phyloP scores from a whole-genome alignment of 495 filamentous ascomycete genomes.

The Hypomontagnella monticulosa region DNA sequence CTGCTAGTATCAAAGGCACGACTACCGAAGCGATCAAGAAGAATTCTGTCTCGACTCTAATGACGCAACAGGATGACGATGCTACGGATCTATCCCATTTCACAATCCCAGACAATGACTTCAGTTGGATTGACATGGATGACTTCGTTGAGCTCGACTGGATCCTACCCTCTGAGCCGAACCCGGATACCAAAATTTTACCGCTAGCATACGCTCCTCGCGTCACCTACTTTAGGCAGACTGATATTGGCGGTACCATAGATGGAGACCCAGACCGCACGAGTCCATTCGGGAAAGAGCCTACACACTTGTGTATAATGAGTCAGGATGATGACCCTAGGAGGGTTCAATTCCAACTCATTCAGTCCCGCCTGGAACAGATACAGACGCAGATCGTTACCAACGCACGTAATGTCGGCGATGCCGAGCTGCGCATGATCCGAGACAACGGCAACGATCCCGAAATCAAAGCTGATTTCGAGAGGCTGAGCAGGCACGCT shows the following conservation, averaged over 20 bases:
- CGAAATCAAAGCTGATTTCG: slow-evolving; percentile 67
- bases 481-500: slow-evolving; percentile 74
- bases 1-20: slow-evolving; percentile 85
- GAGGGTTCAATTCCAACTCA: slow-evolving; percentile 85
- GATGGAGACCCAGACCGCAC: slow-evolving; percentile 74
- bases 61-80: slow-evolving; percentile 60
- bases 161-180: slow-evolving; percentile 89
- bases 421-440: slow-evolving; percentile 70
- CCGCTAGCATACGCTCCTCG: slow-evolving; percentile 91
- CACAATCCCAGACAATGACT: slow-evolving; percentile 92
- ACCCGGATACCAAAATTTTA: slow-evolving; percentile 91
- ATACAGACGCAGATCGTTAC: slow-evolving; percentile 78
- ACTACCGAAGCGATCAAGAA: slow-evolving; percentile 75
- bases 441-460: slow-evolving; percentile 62
- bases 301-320: slow-evolving; percentile 95
- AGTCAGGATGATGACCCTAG: slow-evolving; percentile 91
- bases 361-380: slow-evolving; percentile 79
- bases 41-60: slow-evolving; percentile 60
- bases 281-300: slow-evolving; percentile 90
- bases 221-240: slow-evolving; percentile 97
- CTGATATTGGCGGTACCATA: slow-evolving; percentile 81
- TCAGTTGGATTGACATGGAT: slow-evolving; percentile 98
- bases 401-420: slow-evolving; percentile 71
- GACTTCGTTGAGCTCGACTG: slow-evolving; percentile 98
- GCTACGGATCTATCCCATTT: slow-evolving; percentile 82